A percentile compares a stretch with the other conserved stretches of the same genome.
Conservation (phyloP, 768 basidiomycete genomes). For the Hortiboletus flavorubellus region DNA sequence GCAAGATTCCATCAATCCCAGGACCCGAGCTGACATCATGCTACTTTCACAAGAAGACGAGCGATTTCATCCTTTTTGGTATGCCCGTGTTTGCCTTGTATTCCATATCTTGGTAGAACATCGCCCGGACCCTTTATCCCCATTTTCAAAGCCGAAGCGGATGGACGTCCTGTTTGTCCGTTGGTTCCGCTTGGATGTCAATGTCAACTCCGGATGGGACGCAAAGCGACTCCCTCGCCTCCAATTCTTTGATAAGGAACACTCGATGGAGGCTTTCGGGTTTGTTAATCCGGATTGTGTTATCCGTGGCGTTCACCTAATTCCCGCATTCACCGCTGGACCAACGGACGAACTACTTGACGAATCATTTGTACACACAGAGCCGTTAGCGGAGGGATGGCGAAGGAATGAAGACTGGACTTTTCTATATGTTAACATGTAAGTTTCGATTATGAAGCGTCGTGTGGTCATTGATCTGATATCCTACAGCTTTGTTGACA, state of each 20-base stretch:
- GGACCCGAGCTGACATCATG: slow-evolving; percentile 34
- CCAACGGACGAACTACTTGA: slow-evolving; percentile 5
- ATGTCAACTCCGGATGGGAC: slow-evolving; percentile 24
- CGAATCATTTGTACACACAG: neutral
- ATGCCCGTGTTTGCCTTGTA: slow-evolving; percentile 21
- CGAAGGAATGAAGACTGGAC: slow-evolving; percentile 21
- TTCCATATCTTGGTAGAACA: slow-evolving; percentile 10
- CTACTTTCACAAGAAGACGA: slow-evolving; percentile 24
- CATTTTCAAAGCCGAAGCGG: neutral
- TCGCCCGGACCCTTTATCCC: neutral
- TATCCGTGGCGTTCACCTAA: slow-evolving; percentile 38
- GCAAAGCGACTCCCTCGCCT: slow-evolving; percentile 33
- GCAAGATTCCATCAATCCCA: slow-evolving; percentile 40
- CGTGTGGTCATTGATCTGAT: no score
- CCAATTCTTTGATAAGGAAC: slow-evolving; percentile 33
- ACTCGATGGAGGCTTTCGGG: slow-evolving; percentile 35
- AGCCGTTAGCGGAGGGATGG: no score
- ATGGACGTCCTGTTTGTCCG: slow-evolving; percentile 30
- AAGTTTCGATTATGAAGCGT: slow-evolving; percentile 5
- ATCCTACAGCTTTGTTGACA: neutral
- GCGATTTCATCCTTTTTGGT: slow-evolving; percentile 37
- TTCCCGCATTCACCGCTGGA: slow-evolving; percentile 37
- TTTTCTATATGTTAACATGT: slow-evolving; percentile 35
- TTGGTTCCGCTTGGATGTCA: slow-evolving; percentile 34
- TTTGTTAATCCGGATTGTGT: slow-evolving; percentile 44